phyloP scores from a whole-genome alignment of 345 rosid genomes.

The Citrus inodora region DNA sequence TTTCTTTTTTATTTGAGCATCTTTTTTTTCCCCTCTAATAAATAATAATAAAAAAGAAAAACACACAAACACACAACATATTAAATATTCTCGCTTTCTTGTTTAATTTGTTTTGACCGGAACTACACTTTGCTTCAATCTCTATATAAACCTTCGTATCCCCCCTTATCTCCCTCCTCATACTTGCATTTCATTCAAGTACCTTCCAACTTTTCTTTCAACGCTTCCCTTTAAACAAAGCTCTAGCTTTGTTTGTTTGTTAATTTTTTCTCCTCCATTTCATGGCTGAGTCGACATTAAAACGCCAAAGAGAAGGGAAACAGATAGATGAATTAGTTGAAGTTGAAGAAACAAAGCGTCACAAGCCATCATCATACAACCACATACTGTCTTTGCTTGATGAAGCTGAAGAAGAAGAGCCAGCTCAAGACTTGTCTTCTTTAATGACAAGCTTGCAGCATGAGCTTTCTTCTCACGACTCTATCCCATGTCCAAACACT shows the following conservation, averaged over 20 bases:
- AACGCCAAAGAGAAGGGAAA: slow-evolving; percentile 63
- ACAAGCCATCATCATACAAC: slow-evolving; percentile 32
- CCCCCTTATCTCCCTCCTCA: slow-evolving; percentile 44
- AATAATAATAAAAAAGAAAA: too few relatives aligned
- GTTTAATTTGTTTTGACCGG: slow-evolving; percentile 41
- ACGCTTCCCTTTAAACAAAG: not conserved
- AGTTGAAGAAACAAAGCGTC: slow-evolving; percentile 40
- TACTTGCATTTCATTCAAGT: not conserved
- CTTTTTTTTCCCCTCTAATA: not conserved
- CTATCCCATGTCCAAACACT: not conserved
- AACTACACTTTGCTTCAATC: slow-evolving; percentile 22
- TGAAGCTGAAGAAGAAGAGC: slow-evolving; percentile 49
- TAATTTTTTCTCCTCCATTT: not conserved
- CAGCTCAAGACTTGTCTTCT: slow-evolving; percentile 47
- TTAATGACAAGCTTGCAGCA: slow-evolving; percentile 58
- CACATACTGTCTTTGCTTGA: slow-evolving; percentile 38
- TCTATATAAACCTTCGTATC: slow-evolving; percentile 52
- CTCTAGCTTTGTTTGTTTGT: not conserved
- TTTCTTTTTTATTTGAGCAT: not conserved
- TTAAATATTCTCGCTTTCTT: slow-evolving; percentile 9
- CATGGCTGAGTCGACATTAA: slow-evolving; percentile 49
- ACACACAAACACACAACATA: not conserved
- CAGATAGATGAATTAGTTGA: slow-evolving; percentile 17
- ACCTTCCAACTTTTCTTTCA: not conserved
- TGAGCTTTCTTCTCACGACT: slow-evolving; percentile 35